These are phyloP conservation scores for Artemisia annua DNA, from an alignment of 129 eudicot species.

Conservation along the genomic window DNA sequence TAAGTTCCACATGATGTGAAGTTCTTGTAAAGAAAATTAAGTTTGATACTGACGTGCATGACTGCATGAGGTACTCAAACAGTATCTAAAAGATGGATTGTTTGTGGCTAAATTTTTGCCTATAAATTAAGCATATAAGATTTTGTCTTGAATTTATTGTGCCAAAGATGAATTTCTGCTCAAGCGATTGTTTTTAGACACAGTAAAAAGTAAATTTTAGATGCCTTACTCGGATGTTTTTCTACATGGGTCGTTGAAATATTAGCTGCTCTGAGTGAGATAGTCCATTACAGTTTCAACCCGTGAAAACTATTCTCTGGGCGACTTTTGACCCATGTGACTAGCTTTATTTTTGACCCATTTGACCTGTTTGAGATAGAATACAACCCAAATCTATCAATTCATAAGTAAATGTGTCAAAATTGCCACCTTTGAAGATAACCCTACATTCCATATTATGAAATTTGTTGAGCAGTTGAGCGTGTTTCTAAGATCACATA, in stretches of 20 bases:
- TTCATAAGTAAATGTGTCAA: neutral
- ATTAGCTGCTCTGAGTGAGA: too few relatives aligned
- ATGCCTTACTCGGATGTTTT: too few relatives aligned
- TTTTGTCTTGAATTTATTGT: neutral
- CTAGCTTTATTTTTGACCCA: too few relatives aligned
- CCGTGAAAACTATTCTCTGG: too few relatives aligned
- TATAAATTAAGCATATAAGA: neutral
- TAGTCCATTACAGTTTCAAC: too few relatives aligned
- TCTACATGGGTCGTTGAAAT: too few relatives aligned
- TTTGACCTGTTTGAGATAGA: too few relatives aligned
- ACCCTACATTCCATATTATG: neutral
- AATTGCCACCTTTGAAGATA: too few relatives aligned
- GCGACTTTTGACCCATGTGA: too few relatives aligned
- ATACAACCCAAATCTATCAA: too few relatives aligned
- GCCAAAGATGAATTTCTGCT: neutral
- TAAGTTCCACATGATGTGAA: conserved; percentile 7
- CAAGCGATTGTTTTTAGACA: too few relatives aligned
- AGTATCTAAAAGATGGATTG: neutral
- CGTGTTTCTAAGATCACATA: neutral
- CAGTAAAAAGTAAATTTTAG: too few relatives aligned
- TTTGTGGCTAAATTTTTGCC: conserved; percentile 1
- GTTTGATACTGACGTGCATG: neutral
- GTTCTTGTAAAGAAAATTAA: neutral
- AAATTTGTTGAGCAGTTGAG: neutral
- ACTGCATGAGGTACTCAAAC: neutral